Evolutionary conservation across 2,329 filamentous ascomycete genomes (phyloP).

Genomic region (Fusarium metavorans): DNA sequence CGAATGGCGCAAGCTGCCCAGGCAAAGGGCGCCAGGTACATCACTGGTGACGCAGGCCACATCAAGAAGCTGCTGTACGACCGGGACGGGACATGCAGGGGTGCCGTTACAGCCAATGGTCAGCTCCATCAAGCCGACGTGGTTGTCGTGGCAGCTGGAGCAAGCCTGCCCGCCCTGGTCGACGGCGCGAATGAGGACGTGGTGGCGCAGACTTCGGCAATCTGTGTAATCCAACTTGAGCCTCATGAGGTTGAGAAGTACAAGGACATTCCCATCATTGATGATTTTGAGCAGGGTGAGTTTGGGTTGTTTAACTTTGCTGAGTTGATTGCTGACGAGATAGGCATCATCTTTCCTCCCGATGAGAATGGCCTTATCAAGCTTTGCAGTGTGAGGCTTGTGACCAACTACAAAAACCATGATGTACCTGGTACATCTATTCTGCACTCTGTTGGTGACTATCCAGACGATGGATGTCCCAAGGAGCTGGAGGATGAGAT

Average conservation of each 20-base stretch:
- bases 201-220: conserved; percentile 71
- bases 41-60: conserved; percentile 43
- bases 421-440: conserved; percentile 39
- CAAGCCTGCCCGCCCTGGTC: conserved; percentile 73
- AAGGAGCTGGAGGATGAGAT: conserved; percentile 66
- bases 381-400: conserved; percentile 64
- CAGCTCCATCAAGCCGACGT: conserved; percentile 66
- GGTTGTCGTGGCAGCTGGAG: conserved; percentile 74
- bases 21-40: conserved; percentile 44
- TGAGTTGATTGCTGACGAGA: conserved; percentile 42
- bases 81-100: conserved; percentile 47
- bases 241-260: conserved; percentile 67
- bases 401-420: conserved; percentile 59
- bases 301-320: not conserved
- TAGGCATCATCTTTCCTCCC: conserved; percentile 66
- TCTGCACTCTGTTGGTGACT: conserved; percentile 35
- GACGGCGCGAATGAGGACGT: conserved; percentile 70
- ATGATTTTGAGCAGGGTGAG: conserved; percentile 45
- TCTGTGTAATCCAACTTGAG: conserved; percentile 73
- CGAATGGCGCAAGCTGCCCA: conserved; percentile 48
- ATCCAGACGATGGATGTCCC: conserved; percentile 51
- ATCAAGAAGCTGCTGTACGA: conserved; percentile 42
- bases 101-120: conserved; percentile 63
- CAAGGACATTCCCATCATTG: conserved; percentile 52
- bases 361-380: conserved; percentile 62